Evolutionary conservation across 2,329 filamentous ascomycete species (phyloP).

Genomic region (Dothideomycetes sp.): DNA sequence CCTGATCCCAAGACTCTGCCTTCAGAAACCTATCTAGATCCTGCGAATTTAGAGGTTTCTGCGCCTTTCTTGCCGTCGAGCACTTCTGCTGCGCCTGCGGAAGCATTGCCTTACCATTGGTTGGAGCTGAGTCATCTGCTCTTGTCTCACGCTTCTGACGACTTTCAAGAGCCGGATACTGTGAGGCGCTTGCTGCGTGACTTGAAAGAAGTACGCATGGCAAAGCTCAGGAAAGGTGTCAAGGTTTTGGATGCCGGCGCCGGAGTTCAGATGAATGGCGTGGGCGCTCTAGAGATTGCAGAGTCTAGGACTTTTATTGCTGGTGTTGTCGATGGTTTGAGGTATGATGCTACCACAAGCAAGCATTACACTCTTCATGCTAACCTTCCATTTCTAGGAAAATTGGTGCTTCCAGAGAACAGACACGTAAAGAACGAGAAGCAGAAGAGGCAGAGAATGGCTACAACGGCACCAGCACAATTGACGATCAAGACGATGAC

Average conservation of each 20-base stretch:
- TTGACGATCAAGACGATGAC: slow-evolving; percentile 46
- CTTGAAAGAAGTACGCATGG: slow-evolving; percentile 75
- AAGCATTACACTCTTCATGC: slow-evolving; percentile 14
- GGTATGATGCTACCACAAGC: slow-evolving; percentile 31
- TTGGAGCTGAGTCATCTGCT: slow-evolving; percentile 82
- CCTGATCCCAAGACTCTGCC: slow-evolving; percentile 38
- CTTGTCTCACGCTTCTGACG: slow-evolving; percentile 74
- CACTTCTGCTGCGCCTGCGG: slow-evolving; percentile 59
- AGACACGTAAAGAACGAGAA: slow-evolving; percentile 66
- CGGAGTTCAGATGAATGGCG: slow-evolving; percentile 66
- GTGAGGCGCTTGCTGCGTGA: slow-evolving; percentile 70
- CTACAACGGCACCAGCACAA: slow-evolving; percentile 37
- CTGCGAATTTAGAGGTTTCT: slow-evolving; percentile 19
- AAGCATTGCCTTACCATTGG: slow-evolving; percentile 87
- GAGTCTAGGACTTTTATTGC: slow-evolving; percentile 77
- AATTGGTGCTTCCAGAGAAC: slow-evolving; percentile 73
- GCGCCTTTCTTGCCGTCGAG: slow-evolving; percentile 68
- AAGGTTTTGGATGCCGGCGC: slow-evolving; percentile 61
- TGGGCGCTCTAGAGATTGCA: slow-evolving; percentile 87
- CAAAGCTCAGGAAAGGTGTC: slow-evolving; percentile 74
- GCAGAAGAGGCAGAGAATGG: slow-evolving; percentile 54
- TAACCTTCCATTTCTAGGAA: slow-evolving; percentile 42
- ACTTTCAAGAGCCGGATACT: slow-evolving; percentile 64
- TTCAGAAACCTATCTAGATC: slow-evolving; percentile 17
- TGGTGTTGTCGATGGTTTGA: slow-evolving; percentile 77